These are phyloP conservation scores for Sesbania bispinosa DNA, from an alignment of 306 rosid species.

Conservation along the genomic window DNA sequence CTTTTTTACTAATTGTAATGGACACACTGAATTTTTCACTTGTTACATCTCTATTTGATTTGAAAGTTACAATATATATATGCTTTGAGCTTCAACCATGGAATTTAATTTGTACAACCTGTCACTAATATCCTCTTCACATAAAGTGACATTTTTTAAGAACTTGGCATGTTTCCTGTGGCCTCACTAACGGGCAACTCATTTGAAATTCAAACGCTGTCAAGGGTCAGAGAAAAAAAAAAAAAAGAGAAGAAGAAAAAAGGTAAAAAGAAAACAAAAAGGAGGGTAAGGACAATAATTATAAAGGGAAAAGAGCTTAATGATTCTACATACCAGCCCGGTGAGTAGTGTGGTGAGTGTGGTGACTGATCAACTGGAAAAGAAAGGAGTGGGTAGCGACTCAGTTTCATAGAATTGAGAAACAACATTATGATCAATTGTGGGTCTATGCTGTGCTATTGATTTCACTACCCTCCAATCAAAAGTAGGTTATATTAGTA, in stretches of 20 bases:
- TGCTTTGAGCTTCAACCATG: constrained; percentile 5
- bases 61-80: not conserved
- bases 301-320: constrained; percentile 28
- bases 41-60: not conserved
- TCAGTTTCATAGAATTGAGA: constrained; percentile 27
- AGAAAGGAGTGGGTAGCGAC: constrained; percentile 36
- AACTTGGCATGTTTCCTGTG: constrained; percentile 25
- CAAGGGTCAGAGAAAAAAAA: not conserved
- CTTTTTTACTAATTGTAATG: not conserved
- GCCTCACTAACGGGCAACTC: constrained; percentile 33
- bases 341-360: constrained; percentile 28
- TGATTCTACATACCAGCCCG: constrained; percentile 25
- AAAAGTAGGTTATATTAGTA: constrained; percentile 38
- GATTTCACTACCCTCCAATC: constrained; percentile 32
- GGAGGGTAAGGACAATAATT: constrained; percentile 27
- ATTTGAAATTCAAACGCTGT: constrained; percentile 28
- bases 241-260: not conserved
- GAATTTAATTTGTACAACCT: constrained; percentile 2
- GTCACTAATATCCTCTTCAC: not conserved
- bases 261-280: constrained; percentile 11
- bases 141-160: constrained; percentile 1
- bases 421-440: constrained; percentile 46
- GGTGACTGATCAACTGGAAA: constrained; percentile 35
- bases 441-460: constrained; percentile 44
- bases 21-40: not conserved